These are phyloP conservation scores for Ettlia oleoabundans DNA, from an alignment of 139 green algal species.

Conservation along the genomic window DNA sequence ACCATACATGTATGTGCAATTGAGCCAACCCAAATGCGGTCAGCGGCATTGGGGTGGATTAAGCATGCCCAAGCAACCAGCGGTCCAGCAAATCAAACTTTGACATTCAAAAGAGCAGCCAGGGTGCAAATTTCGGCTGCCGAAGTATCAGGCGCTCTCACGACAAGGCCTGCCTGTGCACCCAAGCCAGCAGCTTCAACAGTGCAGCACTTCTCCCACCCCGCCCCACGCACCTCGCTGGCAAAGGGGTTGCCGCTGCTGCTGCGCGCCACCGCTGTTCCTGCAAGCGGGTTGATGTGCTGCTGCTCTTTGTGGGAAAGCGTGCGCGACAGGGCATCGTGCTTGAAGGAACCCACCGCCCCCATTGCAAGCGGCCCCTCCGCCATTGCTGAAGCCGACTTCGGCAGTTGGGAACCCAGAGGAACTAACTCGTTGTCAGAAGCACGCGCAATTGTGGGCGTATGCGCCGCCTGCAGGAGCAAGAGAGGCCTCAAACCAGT, in stretches of 20 bases:
- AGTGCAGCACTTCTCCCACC: neutral
- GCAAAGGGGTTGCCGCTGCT: slow-evolving; percentile 33
- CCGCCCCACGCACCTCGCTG: neutral
- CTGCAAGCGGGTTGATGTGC: slow-evolving; percentile 18
- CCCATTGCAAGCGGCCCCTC: slow-evolving; percentile 28
- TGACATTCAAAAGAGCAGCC: no score
- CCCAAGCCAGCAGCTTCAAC: neutral
- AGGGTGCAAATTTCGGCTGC: no score
- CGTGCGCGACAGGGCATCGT: neutral
- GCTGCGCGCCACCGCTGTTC: slow-evolving; percentile 21
- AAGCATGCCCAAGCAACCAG: no score
- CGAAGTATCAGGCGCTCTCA: no score
- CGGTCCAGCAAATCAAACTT: no score
- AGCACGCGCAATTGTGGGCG: slow-evolving; percentile 10
- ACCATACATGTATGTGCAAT: no score
- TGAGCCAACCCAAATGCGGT: no score
- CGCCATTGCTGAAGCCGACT: neutral
- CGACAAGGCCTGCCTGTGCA: no score
- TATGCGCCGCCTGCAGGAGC: slow-evolving; percentile 7
- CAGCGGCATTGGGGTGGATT: no score
- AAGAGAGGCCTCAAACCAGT: no score
- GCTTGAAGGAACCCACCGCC: slow-evolving; percentile 16
- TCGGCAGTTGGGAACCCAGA: neutral
- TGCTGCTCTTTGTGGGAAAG: neutral
- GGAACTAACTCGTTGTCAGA: neutral